phyloP scores from a whole-genome alignment of 1,139 yeast species.

The Nakaseomyces kungkrabaensis region DNA sequence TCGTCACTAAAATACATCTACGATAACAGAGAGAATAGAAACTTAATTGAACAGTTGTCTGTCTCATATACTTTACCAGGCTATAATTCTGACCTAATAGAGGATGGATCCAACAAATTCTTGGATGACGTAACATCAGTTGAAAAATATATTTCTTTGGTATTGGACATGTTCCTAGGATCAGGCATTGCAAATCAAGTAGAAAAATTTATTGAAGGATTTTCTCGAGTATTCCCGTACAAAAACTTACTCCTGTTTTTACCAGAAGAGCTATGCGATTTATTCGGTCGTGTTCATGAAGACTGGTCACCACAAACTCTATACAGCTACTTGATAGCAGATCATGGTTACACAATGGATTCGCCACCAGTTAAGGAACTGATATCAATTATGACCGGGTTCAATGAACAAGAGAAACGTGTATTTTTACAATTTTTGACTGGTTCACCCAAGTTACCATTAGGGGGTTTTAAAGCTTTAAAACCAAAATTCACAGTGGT shows the following conservation, averaged over 20 bases:
- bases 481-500: constrained; percentile 85
- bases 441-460: constrained; percentile 86
- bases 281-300: constrained; percentile 70
- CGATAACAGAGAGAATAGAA: constrained; percentile 32
- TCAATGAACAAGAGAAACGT: constrained; percentile 49
- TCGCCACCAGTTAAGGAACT: constrained; percentile 55
- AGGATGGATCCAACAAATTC: constrained; percentile 42
- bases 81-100: constrained; percentile 46
- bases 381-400: constrained; percentile 48
- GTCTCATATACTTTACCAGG: constrained; percentile 76
- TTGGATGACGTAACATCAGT: constrained; percentile 37
- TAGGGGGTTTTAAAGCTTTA: constrained; percentile 84
- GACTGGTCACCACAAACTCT: constrained; percentile 76
- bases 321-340: constrained; percentile 58
- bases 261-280: constrained; percentile 57
- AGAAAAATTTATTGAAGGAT: constrained; percentile 67
- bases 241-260: constrained; percentile 61
- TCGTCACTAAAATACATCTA: constrained; percentile 48
- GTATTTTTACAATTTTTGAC: constrained; percentile 79
- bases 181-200: constrained; percentile 59
- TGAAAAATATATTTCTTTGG: constrained; percentile 45
- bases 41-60: constrained; percentile 38
- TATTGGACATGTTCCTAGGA: constrained; percentile 53
- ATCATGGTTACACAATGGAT: constrained; percentile 79
- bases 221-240: constrained; percentile 76